Evolutionary conservation across 148 eudicot genomes (phyloP).

Genomic region (Camellia granthamiana): DNA sequence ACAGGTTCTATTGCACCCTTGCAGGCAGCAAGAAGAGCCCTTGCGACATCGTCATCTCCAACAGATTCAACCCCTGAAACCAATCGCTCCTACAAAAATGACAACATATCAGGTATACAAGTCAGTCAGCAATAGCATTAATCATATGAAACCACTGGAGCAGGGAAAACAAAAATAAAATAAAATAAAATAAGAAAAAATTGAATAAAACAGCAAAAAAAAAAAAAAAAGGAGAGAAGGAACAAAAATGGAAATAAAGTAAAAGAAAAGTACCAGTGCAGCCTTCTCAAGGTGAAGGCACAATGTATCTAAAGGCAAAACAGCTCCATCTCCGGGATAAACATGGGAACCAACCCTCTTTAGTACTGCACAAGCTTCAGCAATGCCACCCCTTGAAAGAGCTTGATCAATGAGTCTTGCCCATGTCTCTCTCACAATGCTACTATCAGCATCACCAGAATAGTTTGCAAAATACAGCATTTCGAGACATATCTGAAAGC

Average conservation of each 20-base stretch:
- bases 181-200: neutral
- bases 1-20: slow-evolving; percentile 92
- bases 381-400: slow-evolving; percentile 78
- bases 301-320: slow-evolving; percentile 79
- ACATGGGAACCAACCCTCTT: slow-evolving; percentile 90
- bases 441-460: slow-evolving; percentile 94
- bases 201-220: neutral
- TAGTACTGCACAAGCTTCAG: slow-evolving; percentile 88
- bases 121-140: slow-evolving; percentile 3
- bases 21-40: slow-evolving; percentile 90
- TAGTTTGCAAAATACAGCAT: slow-evolving; percentile 94
- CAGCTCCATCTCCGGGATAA: slow-evolving; percentile 92
- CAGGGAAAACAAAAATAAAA: neutral
- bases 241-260: neutral
- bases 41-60: slow-evolving; percentile 85
- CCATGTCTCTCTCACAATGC: slow-evolving; percentile 87
- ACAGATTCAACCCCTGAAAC: slow-evolving; percentile 67
- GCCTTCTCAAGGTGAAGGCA: slow-evolving; percentile 98
- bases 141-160: neutral
- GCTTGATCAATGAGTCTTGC: slow-evolving; percentile 94
- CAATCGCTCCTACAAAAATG: slow-evolving; percentile 53
- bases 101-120: neutral
- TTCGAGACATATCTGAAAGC: slow-evolving; percentile 77
- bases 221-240: neutral
- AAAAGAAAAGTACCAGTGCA: slow-evolving; percentile 57